A percentile compares a stretch with the other conserved stretches of the same genome.
Conservation (phyloP, 73 alveolate genomes). For the Uronychia binucleata region DNA sequence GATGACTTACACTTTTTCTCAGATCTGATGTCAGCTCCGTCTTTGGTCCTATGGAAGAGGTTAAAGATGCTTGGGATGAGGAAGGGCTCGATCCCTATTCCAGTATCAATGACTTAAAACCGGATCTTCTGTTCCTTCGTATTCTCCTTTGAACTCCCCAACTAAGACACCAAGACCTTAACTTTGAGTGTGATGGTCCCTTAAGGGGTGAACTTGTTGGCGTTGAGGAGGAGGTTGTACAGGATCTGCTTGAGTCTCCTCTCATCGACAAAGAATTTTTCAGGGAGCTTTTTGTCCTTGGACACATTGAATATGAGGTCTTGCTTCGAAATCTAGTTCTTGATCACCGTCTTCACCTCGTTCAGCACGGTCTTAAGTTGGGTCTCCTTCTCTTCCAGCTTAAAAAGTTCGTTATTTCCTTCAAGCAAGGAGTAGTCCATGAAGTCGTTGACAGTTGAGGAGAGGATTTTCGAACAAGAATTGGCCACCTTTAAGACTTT, state of each 20-base stretch:
- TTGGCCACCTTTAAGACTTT: not conserved
- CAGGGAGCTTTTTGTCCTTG: not conserved
- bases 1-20: not conserved
- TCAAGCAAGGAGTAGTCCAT: constrained; percentile 3
- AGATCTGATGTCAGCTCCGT: not conserved
- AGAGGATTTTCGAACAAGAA: not conserved
- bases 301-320: not conserved
- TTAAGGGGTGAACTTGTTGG: constrained; percentile 1
- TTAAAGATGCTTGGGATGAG: not conserved
- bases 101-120: constrained; percentile 1
- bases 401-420: not conserved
- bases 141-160: not conserved
- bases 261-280: not conserved
- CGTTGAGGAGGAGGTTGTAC: constrained; percentile 1
- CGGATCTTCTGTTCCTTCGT: not conserved
- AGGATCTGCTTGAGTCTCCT: constrained; percentile 5
- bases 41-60: not conserved
- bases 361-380: not conserved
- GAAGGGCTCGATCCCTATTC: constrained; percentile 1
- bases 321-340: not conserved
- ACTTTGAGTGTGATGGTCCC: constrained; percentile 3
- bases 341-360: not conserved
- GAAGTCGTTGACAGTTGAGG: not conserved
- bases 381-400: not conserved
- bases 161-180: too few species aligned